Percentiles rank a stretch among this genome's conserved stretches.
Evolutionary conservation across 208 protist genomes (phyloP).

Genomic region (Willaertia magna): DNA sequence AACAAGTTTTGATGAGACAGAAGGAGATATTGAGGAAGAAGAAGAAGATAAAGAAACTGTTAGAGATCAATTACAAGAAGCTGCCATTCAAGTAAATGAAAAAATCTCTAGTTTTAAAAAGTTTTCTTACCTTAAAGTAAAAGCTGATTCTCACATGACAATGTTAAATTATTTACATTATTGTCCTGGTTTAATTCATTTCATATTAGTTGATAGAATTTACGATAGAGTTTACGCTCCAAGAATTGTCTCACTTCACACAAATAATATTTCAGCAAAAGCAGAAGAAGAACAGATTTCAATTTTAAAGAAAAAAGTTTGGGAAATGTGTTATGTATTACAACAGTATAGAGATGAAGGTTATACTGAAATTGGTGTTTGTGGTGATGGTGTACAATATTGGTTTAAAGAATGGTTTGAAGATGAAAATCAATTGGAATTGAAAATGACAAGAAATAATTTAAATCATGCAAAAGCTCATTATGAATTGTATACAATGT

Average conservation of each 20-base stretch:
- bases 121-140: neutral
- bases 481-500: slow-evolving; percentile 11
- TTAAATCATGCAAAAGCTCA: neutral
- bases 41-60: neutral
- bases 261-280: neutral
- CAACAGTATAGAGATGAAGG: neutral
- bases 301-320: neutral
- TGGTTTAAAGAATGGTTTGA: slow-evolving; percentile 5
- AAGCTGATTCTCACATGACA: neutral
- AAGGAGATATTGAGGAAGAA: neutral
- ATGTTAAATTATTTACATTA: slow-evolving; percentile 1
- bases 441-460: neutral
- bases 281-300: neutral
- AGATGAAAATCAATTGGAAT: neutral
- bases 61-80: neutral
- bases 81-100: neutral
- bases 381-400: neutral
- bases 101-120: neutral
- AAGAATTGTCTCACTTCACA: neutral
- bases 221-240: neutral
- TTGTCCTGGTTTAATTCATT: slow-evolving; percentile 4
- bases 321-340: neutral
- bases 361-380: slow-evolving; percentile 8
- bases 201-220: neutral
- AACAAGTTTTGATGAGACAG: neutral